Evolutionary conservation across 1,139 yeast species (phyloP).

Genomic region (Saccharomyces hybrid): DNA sequence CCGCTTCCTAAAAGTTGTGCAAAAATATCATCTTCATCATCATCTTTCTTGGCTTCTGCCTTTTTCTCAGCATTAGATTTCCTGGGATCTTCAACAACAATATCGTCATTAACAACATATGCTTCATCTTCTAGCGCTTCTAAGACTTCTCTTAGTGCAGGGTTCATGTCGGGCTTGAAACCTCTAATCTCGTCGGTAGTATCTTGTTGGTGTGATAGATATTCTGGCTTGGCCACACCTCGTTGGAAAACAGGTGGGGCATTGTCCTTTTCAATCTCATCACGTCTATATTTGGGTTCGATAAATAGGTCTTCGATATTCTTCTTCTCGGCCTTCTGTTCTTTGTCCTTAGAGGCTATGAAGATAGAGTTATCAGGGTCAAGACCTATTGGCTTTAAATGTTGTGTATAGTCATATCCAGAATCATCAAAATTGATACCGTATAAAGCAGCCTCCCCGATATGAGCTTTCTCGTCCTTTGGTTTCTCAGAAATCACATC

Average conservation of each 20-base stretch:
- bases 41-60: slow-evolving; percentile 23
- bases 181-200: slow-evolving; percentile 81
- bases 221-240: slow-evolving; percentile 30
- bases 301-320: slow-evolving; percentile 33
- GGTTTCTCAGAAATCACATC: slow-evolving; percentile 33
- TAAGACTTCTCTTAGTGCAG: slow-evolving; percentile 78
- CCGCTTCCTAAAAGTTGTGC: slow-evolving; percentile 54
- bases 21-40: slow-evolving; percentile 50
- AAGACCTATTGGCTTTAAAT: slow-evolving; percentile 82
- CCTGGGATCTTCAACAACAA: slow-evolving; percentile 16
- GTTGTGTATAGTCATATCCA: slow-evolving; percentile 92
- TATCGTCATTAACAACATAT: slow-evolving; percentile 51
- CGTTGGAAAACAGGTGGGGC: slow-evolving; percentile 38
- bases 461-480: slow-evolving; percentile 35
- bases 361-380: slow-evolving; percentile 45
- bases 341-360: slow-evolving; percentile 36
- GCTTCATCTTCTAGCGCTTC: slow-evolving; percentile 96
- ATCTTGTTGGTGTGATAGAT: slow-evolving; percentile 43
- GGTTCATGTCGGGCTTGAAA: slow-evolving; percentile 90
- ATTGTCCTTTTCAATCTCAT: slow-evolving; percentile 48
- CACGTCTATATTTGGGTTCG: slow-evolving; percentile 41
- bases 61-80: not conserved
- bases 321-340: slow-evolving; percentile 29
- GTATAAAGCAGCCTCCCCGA: slow-evolving; percentile 81
- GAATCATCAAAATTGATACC: slow-evolving; percentile 88